Percentiles rank a stretch among this genome's conserved stretches.
These are phyloP conservation scores for Gracilaria gracilis DNA, from an alignment of 23 red algal genomes.

Conservation along the genomic window DNA sequence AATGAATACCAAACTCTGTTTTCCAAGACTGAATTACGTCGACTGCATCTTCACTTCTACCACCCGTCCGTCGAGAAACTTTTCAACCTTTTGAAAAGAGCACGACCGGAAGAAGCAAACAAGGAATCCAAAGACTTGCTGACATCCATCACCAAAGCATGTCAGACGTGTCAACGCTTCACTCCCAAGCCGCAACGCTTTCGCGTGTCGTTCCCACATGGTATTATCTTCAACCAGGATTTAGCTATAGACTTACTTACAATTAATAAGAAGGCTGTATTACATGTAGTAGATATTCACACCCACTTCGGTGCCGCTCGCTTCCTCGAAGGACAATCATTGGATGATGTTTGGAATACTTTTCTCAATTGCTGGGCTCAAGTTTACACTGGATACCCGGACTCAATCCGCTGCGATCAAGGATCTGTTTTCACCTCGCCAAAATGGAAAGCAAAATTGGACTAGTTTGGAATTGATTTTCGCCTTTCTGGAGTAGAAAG, in stretches of 20 bases:
- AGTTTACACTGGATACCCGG: neutral
- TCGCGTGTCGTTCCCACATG: neutral
- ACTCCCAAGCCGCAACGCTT: constrained; percentile 21
- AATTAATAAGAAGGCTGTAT: neutral
- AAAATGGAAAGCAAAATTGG: neutral
- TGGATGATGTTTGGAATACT: constrained; percentile 8
- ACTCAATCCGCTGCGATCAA: neutral
- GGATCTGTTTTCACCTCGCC: constrained; percentile 20
- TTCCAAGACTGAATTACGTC: neutral
- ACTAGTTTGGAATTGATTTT: constrained; percentile 4
- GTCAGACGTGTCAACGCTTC: neutral
- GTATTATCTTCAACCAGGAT: neutral
- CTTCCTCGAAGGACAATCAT: neutral
- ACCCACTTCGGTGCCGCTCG: neutral
- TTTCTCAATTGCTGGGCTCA: neutral
- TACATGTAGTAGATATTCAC: neutral
- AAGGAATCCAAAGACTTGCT: neutral
- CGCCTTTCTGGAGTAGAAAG: neutral
- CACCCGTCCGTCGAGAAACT: constrained; percentile 38
- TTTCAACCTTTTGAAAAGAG: constrained; percentile 12
- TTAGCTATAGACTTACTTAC: neutral
- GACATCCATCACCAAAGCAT: constrained; percentile 23
- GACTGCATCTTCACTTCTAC: neutral
- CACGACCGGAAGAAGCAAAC: neutral
- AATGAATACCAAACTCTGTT: neutral